Conservation (phyloP, 495 filamentous ascomycete species). For the Lasiosphaeriaceae sp. region DNA sequence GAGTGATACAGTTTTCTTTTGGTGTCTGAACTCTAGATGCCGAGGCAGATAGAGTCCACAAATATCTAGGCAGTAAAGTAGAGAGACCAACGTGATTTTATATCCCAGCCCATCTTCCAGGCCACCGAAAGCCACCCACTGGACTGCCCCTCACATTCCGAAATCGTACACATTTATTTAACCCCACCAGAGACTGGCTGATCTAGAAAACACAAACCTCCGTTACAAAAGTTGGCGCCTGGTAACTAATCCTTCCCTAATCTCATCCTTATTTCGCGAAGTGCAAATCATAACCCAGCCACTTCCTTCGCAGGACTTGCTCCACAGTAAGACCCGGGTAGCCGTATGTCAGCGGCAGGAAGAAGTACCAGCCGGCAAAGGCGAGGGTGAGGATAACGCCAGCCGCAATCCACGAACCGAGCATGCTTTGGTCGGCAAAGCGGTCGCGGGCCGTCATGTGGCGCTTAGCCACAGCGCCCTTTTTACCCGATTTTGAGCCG, state of each 20-base stretch:
- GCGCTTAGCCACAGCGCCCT: slow-evolving; percentile 37
- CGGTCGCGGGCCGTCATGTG: slow-evolving; percentile 74
- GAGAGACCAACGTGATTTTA: not conserved
- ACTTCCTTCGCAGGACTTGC: slow-evolving; percentile 81
- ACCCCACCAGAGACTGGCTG: not conserved
- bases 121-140: not conserved
- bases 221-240: not conserved
- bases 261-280: slow-evolving; percentile 77
- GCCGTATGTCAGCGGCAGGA: slow-evolving; percentile 90
- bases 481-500: slow-evolving; percentile 51
- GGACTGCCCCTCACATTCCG: not conserved
- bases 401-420: slow-evolving; percentile 74
- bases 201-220: not conserved
- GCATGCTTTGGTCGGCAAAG: slow-evolving; percentile 71
- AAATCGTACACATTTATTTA: slow-evolving; percentile 1
- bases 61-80: not conserved
- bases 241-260: not conserved
- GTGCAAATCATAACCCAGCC: slow-evolving; percentile 95
- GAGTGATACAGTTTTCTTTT: not conserved
- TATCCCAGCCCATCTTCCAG: not conserved
- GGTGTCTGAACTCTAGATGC: not conserved
- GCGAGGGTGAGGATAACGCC: slow-evolving; percentile 63
- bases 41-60: not conserved
- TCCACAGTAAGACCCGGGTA: slow-evolving; percentile 84
- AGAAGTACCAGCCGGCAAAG: slow-evolving; percentile 83